These are phyloP conservation scores for Gossypium gossypioides DNA, from an alignment of 441 rosid species.

Conservation along the genomic window DNA sequence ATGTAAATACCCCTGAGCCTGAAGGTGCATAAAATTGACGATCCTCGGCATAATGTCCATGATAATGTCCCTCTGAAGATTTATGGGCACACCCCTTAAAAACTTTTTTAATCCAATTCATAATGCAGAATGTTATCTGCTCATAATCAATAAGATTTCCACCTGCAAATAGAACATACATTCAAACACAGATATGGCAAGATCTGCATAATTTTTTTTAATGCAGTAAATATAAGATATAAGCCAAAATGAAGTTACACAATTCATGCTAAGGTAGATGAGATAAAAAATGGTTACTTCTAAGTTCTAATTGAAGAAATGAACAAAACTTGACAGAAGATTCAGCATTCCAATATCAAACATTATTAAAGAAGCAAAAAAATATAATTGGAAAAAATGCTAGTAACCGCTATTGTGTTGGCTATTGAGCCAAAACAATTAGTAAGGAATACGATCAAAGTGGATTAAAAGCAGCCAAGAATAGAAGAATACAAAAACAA, in stretches of 20 bases:
- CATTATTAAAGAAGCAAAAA: not conserved
- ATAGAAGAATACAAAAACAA: not conserved
- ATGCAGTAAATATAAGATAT: not conserved
- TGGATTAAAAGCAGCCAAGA: not conserved
- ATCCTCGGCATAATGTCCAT: conserved; percentile 35
- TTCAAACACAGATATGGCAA: not conserved
- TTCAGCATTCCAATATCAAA: conserved; percentile 6
- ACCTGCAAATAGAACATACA: conserved; percentile 30
- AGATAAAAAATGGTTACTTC: not conserved
- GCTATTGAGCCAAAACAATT: not conserved
- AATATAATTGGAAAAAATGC: not conserved
- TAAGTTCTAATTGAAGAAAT: not conserved
- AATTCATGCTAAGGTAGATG: not conserved
- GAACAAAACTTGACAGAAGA: not conserved
- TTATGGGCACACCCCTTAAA: conserved; percentile 69
- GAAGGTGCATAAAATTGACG: conserved; percentile 40
- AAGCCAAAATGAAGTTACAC: not conserved
- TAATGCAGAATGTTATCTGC: conserved; percentile 34
- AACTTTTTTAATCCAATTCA: conserved; percentile 85
- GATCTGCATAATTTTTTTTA: not conserved
- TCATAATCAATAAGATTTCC: conserved; percentile 34
- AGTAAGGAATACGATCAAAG: not conserved
- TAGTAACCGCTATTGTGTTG: too few relatives aligned
- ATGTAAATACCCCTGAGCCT: conserved; percentile 50
- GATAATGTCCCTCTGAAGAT: conserved; percentile 40